A percentile compares a stretch with the other conserved stretches of the same genome.
Conservation (phyloP, 352 stramenopile genomes). For the Pythium oligandrum region DNA sequence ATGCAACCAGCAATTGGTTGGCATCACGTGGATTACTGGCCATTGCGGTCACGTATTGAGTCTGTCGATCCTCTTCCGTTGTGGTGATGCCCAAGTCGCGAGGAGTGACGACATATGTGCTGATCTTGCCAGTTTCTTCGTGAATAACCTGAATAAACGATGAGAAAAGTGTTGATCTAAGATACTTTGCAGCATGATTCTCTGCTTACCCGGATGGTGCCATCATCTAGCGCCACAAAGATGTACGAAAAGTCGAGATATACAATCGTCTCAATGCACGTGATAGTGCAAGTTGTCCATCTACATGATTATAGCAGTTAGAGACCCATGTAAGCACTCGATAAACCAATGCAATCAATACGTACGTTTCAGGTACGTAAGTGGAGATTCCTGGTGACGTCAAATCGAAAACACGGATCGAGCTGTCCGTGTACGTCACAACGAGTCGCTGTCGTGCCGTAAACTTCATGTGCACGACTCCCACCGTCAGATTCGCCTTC, state of each 20-base stretch:
- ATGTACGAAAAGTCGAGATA: constrained; percentile 61
- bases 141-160: constrained; percentile 45
- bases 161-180: too few relatives aligned
- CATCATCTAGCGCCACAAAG: constrained; percentile 70
- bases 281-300: constrained; percentile 69
- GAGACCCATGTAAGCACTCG: background rate
- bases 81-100: constrained; percentile 33
- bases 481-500: constrained; percentile 27
- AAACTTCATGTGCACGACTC: constrained; percentile 57
- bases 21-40: constrained; percentile 50
- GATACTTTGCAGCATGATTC: background rate
- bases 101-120: constrained; percentile 60
- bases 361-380: constrained; percentile 22
- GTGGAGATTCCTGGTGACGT: constrained; percentile 15
- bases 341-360: constrained; percentile 1
- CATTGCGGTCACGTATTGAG: constrained; percentile 40
- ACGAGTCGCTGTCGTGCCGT: constrained; percentile 60
- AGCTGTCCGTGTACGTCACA: constrained; percentile 61
- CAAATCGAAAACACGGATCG: constrained; percentile 55
- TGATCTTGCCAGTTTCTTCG: constrained; percentile 62
- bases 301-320: constrained; percentile 6
- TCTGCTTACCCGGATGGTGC: constrained; percentile 38
- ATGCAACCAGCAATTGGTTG: constrained; percentile 61
- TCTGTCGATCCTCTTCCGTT: constrained; percentile 16
- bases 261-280: constrained; percentile 54